Conservation (phyloP, 2,329 filamentous ascomycete species). For the Cercospora zeae-maydis region DNA sequence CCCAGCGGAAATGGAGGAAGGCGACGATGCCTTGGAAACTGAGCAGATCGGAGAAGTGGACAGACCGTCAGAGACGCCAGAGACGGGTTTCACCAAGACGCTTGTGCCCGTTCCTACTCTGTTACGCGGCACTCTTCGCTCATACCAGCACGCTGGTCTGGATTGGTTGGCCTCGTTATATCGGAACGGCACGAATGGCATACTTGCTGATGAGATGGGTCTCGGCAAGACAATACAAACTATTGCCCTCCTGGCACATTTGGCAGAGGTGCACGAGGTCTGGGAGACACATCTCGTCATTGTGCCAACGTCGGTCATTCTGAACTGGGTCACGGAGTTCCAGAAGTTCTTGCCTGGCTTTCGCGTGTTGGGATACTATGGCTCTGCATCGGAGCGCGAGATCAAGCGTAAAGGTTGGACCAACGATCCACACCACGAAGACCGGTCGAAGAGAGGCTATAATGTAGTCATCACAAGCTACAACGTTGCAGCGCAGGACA, state of each 20-base stretch:
- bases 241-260: slow-evolving; percentile 85
- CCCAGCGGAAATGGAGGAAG: not conserved
- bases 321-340: slow-evolving; percentile 99
- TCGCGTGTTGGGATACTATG: slow-evolving; percentile 96
- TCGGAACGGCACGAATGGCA: slow-evolving; percentile 88
- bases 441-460: slow-evolving; percentile 94
- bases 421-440: slow-evolving; percentile 59
- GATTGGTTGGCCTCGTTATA: slow-evolving; percentile 96
- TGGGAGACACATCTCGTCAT: slow-evolving; percentile 97
- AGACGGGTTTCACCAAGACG: slow-evolving; percentile 18
- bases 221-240: slow-evolving; percentile 98
- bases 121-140: slow-evolving; percentile 81
- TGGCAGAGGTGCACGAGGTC: slow-evolving; percentile 82
- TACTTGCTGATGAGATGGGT: slow-evolving; percentile 97
- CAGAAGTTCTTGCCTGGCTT: slow-evolving; percentile 98
- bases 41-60: slow-evolving; percentile 13
- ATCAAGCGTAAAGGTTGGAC: slow-evolving; percentile 90
- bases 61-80: slow-evolving; percentile 30
- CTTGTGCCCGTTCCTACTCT: slow-evolving; percentile 59
- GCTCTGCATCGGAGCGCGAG: slow-evolving; percentile 85
- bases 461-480: slow-evolving; percentile 98
- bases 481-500: slow-evolving; percentile 90
- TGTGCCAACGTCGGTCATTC: slow-evolving; percentile 95
- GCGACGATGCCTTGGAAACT: slow-evolving; percentile 27
- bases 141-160: slow-evolving; percentile 94